These are phyloP conservation scores for Luvunga scandens DNA, from an alignment of 345 rosid species.

Conservation along the genomic window DNA sequence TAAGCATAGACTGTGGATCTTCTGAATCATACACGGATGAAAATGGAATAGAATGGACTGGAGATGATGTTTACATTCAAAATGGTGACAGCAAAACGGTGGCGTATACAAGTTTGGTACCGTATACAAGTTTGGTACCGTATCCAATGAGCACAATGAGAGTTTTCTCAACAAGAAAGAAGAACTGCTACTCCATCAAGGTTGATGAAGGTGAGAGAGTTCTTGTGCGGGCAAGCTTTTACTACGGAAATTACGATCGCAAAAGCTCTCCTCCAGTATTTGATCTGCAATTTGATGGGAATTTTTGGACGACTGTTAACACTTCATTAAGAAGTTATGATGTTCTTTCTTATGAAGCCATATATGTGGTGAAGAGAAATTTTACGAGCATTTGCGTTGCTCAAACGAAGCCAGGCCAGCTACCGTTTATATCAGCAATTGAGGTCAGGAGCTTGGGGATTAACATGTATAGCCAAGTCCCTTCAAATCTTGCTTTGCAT, in stretches of 20 bases:
- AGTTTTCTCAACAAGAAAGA: slow-evolving; percentile 23
- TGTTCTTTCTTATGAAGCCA: slow-evolving; percentile 12
- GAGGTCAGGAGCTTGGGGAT: slow-evolving; percentile 20
- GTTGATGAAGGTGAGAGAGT: neutral
- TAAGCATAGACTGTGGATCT: neutral
- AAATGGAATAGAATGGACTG: neutral
- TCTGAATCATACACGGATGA: neutral
- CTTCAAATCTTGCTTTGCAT: slow-evolving; percentile 15
- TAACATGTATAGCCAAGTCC: slow-evolving; percentile 11
- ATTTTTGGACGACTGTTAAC: slow-evolving; percentile 20
- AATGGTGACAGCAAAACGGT: neutral
- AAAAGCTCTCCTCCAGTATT: slow-evolving; percentile 23
- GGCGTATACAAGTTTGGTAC: neutral
- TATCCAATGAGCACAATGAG: slow-evolving; percentile 23
- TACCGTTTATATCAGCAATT: slow-evolving; percentile 32
- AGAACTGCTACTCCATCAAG: slow-evolving; percentile 22
- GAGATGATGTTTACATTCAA: slow-evolving; percentile 15
- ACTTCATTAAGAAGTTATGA: neutral
- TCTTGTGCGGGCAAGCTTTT: slow-evolving; percentile 25
- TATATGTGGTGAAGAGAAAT: slow-evolving; percentile 9
- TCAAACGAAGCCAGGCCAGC: slow-evolving; percentile 26
- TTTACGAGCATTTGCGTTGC: slow-evolving; percentile 22
- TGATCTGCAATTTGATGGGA: slow-evolving; percentile 26
- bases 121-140: neutral
- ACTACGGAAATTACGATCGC: slow-evolving; percentile 29